Conservation (phyloP, 257 asterid genomes). For the Cordia subcordata region DNA sequence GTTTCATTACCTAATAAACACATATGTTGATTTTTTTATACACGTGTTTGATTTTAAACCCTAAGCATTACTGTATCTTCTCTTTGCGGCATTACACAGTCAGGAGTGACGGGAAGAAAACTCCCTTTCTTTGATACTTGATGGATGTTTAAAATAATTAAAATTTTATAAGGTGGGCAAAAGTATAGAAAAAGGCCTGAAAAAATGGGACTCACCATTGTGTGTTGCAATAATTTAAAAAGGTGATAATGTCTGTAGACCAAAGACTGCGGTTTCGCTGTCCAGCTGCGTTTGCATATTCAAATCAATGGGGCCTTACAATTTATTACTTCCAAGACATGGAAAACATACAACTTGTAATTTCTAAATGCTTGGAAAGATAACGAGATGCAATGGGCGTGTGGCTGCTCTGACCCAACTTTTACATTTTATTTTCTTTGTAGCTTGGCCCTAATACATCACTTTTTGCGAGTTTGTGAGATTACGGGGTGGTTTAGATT, state of each 20-base stretch:
- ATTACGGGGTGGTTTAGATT: too few species aligned
- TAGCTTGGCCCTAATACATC: neutral
- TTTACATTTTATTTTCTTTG: neutral
- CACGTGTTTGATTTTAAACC: too few species aligned
- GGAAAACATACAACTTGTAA: neutral
- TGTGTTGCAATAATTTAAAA: neutral
- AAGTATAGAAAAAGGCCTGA: neutral
- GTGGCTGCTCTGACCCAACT: neutral
- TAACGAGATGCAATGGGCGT: neutral
- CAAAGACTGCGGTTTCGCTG: neutral
- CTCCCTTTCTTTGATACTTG: too few species aligned
- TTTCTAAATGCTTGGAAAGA: neutral
- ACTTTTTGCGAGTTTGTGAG: too few species aligned
- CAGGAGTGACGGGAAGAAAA: too few species aligned
- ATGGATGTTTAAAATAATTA: too few species aligned
- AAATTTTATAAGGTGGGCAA: neutral
- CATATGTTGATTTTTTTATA: too few species aligned
- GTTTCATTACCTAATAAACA: too few species aligned
- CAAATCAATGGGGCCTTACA: neutral
- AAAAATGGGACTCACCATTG: neutral
- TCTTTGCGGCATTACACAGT: too few species aligned
- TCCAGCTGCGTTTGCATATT: neutral
- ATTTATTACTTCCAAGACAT: neutral
- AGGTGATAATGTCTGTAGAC: neutral
- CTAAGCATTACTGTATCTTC: too few species aligned